Evolutionary conservation across 2,329 filamentous ascomycete species (phyloP), one percentile per base, ranked within the genome.

Genomic region (Coniella lustricola): DNA sequence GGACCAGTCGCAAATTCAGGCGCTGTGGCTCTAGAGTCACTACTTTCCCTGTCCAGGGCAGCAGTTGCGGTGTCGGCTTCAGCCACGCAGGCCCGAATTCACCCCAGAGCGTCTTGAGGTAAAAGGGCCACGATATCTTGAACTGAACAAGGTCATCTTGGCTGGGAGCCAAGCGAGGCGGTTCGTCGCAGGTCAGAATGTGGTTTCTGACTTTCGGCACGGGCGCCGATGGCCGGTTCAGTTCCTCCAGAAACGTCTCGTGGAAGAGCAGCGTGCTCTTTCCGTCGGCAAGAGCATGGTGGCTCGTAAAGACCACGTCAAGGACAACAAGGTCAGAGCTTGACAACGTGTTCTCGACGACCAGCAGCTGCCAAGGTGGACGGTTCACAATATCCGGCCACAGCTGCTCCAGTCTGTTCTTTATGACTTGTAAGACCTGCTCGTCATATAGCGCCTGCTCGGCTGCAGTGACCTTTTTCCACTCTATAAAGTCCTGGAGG

Each of bases 201-300:
- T 58, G 55, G 18, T 53, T 44, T 10, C 54, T 49, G n/a, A 56
- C 55, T 47, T 47, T 56, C 7, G 32, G 34, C 3, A 48, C 57
- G 14, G 20, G 38, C 17, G 1, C 36, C 18, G 41, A 33, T 10
- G 50, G 35, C 12, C 21, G 45, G 48, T 67, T 68, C 2, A 80
- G 62, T 3, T 73, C 67, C 3, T 60, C 55, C 3, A 74, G 64
- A 0, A 81, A 60, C 2, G 65, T 62, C 25, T 66, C 59, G 52
- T 81, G 77, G 53, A 82, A 79, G 2, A 67, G 56, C 22, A 63
- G 61, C 0, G 70, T 72, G 53, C 71, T 70, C 12, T 68, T 63
- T 1, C 78, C 78, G 53, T 81, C 78, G 20, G 68, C 67, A 16
- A 81, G 62, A 0, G 68, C 65, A 54, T 81, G 77, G 52, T 81